Evolutionary conservation across 2,329 filamentous ascomycete species (phyloP).

Genomic region (Penicillium sp.): DNA sequence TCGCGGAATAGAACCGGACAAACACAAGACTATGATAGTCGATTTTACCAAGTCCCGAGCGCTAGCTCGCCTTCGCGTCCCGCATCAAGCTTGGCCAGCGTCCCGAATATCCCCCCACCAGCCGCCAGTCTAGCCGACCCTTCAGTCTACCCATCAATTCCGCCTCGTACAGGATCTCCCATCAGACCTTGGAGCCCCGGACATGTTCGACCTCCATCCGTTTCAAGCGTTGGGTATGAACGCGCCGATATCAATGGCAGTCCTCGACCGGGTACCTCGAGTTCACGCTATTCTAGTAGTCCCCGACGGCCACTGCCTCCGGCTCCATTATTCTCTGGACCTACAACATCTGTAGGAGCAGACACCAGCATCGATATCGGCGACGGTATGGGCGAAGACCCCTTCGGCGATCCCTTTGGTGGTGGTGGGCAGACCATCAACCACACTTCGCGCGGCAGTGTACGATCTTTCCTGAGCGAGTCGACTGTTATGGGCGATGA

Average conservation of each 20-base stretch:
- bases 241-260: constrained; percentile 85
- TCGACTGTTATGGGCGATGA: constrained; percentile 59
- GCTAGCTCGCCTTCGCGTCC: constrained; percentile 38
- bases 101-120: constrained; percentile 44
- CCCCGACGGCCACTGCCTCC: constrained; percentile 84
- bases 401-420: constrained; percentile 65
- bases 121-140: constrained; percentile 34
- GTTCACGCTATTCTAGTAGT: constrained; percentile 83
- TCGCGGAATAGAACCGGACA: constrained; percentile 19
- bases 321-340: constrained; percentile 74
- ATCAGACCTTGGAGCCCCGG: constrained; percentile 59
- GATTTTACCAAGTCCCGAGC: constrained; percentile 31
- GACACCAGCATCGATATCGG: constrained; percentile 49
- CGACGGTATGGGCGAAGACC: constrained; percentile 65
- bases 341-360: constrained; percentile 40
- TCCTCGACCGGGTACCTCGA: constrained; percentile 85
- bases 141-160: constrained; percentile 38
- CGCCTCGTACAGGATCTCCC: constrained; percentile 40
- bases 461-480: constrained; percentile 62
- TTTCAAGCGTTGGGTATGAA: constrained; percentile 71
- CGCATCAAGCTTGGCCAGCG: constrained; percentile 43
- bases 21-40: constrained; percentile 13
- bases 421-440: constrained; percentile 37
- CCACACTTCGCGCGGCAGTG: constrained; percentile 55
- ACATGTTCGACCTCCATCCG: constrained; percentile 65